These are phyloP conservation scores for Fusarium stilboides DNA, from an alignment of 2,329 filamentous ascomycete species.

Conservation along the genomic window DNA sequence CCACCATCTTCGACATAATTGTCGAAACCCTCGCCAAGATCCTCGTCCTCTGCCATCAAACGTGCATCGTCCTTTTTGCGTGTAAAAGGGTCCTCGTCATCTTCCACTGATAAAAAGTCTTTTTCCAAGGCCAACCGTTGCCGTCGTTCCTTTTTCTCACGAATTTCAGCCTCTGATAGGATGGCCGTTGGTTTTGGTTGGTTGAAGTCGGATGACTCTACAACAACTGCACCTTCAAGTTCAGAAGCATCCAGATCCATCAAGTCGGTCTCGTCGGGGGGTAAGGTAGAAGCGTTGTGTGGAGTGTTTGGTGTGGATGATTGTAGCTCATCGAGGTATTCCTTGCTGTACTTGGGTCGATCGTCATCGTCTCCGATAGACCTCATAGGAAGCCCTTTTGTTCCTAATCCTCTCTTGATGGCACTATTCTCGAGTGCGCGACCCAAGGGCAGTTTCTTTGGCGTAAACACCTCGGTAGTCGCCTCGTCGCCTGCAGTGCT, in stretches of 20 bases:
- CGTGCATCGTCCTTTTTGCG: conserved; percentile 78
- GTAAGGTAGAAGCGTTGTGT: conserved; percentile 68
- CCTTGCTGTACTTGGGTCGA: conserved; percentile 85
- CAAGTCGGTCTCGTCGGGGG: conserved; percentile 63
- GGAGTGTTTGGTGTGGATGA: conserved; percentile 89
- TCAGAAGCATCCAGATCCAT: conserved; percentile 73
- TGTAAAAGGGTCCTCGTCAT: conserved; percentile 63
- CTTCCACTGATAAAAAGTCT: conserved; percentile 76
- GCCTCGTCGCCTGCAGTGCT: conserved; percentile 67
- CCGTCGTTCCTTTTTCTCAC: conserved; percentile 90
- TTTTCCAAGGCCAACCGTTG: conserved; percentile 81
- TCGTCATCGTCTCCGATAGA: conserved; percentile 74
- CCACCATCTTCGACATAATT: conserved; percentile 89
- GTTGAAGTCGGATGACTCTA: conserved; percentile 62
- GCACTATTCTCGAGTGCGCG: conserved; percentile 78
- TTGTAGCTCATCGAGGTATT: conserved; percentile 88
- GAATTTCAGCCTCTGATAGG: conserved; percentile 87
- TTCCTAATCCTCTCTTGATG: conserved; percentile 65
- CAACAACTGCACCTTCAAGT: conserved; percentile 75
- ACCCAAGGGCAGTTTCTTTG: conserved; percentile 77
- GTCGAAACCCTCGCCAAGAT: conserved; percentile 93
- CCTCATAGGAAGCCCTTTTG: conserved; percentile 69
- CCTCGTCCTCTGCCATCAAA: conserved; percentile 88
- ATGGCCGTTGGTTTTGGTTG: conserved; percentile 66
- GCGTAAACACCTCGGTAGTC: conserved; percentile 66